Evolutionary conservation across 2,329 filamentous ascomycete species (phyloP).

Genomic region (Colletotrichum aenigma): DNA sequence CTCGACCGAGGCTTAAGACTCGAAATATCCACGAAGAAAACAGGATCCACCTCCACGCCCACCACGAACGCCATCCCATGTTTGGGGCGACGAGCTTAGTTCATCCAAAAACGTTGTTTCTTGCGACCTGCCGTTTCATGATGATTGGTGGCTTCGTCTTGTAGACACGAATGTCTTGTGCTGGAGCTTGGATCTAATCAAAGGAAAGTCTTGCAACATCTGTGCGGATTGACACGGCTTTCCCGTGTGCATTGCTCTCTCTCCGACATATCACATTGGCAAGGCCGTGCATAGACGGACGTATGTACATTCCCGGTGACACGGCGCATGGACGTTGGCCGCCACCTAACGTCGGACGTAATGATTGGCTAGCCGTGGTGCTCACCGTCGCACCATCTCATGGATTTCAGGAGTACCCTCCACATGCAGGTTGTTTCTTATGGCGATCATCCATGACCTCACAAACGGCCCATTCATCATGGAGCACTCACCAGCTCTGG

Average conservation of each 20-base stretch:
- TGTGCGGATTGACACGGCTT: neutral
- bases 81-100: neutral
- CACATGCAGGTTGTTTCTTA: neutral
- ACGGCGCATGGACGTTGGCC: neutral
- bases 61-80: neutral
- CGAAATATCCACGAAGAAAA: neutral
- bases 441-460: neutral
- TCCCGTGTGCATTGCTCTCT: neutral
- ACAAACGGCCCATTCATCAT: neutral
- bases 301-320: neutral
- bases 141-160: slow-evolving; percentile 14
- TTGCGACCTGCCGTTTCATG: slow-evolving; percentile 14
- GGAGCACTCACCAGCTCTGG: neutral
- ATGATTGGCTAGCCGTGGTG: neutral
- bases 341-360: neutral
- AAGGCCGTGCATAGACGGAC: neutral
- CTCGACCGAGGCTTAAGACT: neutral
- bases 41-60: neutral
- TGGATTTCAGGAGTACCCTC: neutral
- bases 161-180: neutral
- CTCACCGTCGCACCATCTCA: neutral
- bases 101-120: slow-evolving; percentile 9
- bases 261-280: neutral
- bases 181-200: neutral
- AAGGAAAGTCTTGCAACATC: neutral